A percentile compares a stretch with the other conserved stretches of the same genome.
Evolutionary conservation across 768 basidiomycete genomes (phyloP).

Genomic region (Strobilomyces dryophilus): DNA sequence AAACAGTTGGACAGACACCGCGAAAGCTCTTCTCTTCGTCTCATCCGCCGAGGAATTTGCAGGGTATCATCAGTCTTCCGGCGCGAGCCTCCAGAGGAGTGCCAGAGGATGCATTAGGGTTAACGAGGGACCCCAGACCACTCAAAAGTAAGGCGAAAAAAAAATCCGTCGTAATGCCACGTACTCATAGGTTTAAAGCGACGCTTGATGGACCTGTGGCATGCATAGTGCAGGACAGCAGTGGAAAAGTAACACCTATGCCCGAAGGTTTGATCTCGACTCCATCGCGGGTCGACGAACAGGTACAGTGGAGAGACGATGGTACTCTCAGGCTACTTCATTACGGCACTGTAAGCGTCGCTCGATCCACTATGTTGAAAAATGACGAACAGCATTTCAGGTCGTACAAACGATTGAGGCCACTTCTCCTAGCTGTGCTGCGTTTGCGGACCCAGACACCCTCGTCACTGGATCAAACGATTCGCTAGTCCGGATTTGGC

Average conservation of each 20-base stretch:
- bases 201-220: conserved; percentile 38
- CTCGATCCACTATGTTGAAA: neutral
- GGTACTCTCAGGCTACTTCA: conserved; percentile 58
- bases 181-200: conserved; percentile 24
- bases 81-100: conserved; percentile 69
- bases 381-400: conserved; percentile 32
- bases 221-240: conserved; percentile 48
- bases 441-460: conserved; percentile 68
- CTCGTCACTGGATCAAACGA: conserved; percentile 81
- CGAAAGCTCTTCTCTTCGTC: conserved; percentile 73
- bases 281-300: conserved; percentile 61
- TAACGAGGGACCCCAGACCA: conserved; percentile 53
- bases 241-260: conserved; percentile 51
- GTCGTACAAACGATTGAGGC: conserved; percentile 75
- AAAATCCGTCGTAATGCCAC: neutral
- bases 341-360: conserved; percentile 52
- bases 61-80: conserved; percentile 71
- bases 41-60: conserved; percentile 72
- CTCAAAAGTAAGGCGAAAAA: conserved; percentile 45
- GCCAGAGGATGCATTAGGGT: conserved; percentile 75
- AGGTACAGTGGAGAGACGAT: conserved; percentile 62
- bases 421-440: conserved; percentile 66
- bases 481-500: conserved; percentile 84
- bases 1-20: conserved; percentile 85
- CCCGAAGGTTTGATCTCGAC: conserved; percentile 52